Percentiles rank a stretch among this genome's conserved stretches.
Evolutionary conservation across 805 yeast species (phyloP).

Genomic region (Metschnikowia noctiluminum): DNA sequence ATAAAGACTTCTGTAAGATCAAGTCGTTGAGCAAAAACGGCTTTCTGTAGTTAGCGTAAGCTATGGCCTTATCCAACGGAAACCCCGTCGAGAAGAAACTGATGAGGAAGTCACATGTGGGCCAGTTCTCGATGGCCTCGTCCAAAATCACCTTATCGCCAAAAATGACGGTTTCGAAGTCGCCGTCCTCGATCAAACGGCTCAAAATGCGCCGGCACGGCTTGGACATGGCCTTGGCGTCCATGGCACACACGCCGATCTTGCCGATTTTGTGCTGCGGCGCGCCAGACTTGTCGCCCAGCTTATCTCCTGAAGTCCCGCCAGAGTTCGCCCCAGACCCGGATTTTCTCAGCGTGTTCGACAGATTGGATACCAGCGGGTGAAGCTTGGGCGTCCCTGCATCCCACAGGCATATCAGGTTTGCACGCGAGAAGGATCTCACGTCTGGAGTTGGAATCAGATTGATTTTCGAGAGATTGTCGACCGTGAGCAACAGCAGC

Average conservation of each 20-base stretch:
- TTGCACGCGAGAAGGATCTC: slow-evolving; percentile 20
- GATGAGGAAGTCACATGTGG: slow-evolving; percentile 93
- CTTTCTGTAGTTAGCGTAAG: slow-evolving; percentile 81
- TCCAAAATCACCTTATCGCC: slow-evolving; percentile 96
- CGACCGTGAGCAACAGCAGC: slow-evolving; percentile 15
- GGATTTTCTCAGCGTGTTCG: slow-evolving; percentile 28
- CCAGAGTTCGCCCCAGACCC: slow-evolving; percentile 22
- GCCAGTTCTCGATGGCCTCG: slow-evolving; percentile 96
- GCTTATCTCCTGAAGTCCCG: slow-evolving; percentile 22
- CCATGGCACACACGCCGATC: slow-evolving; percentile 99
- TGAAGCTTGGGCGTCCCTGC: slow-evolving; percentile 25
- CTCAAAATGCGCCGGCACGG: slow-evolving; percentile 92
- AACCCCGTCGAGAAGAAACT: slow-evolving; percentile 95
- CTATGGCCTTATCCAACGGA: slow-evolving; percentile 93
- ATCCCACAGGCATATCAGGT: slow-evolving; percentile 21
- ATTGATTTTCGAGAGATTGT: slow-evolving; percentile 18
- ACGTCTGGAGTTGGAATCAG: slow-evolving; percentile 15
- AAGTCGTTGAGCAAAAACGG: slow-evolving; percentile 89
- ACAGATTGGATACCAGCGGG: slow-evolving; percentile 37
- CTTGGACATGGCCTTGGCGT: slow-evolving; percentile 89
- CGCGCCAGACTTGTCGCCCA: neutral
- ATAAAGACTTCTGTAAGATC: slow-evolving; percentile 85
- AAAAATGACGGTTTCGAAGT: slow-evolving; percentile 93
- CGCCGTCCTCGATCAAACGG: slow-evolving; percentile 85
- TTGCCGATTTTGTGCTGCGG: slow-evolving; percentile 61